Evolutionary conservation across 257 asterid species (phyloP).

Genomic region (Capsicum baccatum): DNA sequence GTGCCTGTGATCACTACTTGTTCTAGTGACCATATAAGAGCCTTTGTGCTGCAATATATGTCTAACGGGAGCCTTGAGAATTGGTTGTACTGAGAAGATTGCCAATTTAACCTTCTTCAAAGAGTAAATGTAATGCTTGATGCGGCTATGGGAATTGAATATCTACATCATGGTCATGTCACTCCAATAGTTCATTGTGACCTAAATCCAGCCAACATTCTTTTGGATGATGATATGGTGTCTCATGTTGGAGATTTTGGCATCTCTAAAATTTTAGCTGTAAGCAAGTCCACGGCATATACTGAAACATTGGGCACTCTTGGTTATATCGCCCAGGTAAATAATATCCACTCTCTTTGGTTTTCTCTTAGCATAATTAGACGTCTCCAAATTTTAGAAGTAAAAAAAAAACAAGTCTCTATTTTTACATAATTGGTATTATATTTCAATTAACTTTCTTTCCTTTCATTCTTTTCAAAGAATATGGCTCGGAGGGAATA

Average conservation of each 20-base stretch:
- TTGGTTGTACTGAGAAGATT: slow-evolving; percentile 33
- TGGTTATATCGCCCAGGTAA: slow-evolving; percentile 54
- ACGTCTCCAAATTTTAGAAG: neutral
- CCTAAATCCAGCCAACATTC: slow-evolving; percentile 43
- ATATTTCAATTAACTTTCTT: neutral
- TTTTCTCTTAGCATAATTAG: neutral
- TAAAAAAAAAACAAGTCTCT: neutral
- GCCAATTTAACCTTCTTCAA: slow-evolving; percentile 29
- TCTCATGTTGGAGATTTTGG: slow-evolving; percentile 37
- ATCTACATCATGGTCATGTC: slow-evolving; percentile 41
- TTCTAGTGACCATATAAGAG: slow-evolving; percentile 31
- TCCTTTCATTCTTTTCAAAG: neutral
- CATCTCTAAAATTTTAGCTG: slow-evolving; percentile 38
- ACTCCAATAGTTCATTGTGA: slow-evolving; percentile 43
- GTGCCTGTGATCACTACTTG: slow-evolving; percentile 45
- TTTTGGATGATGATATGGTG: slow-evolving; percentile 45
- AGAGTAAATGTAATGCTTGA: slow-evolving; percentile 39
- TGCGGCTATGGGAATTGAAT: slow-evolving; percentile 42
- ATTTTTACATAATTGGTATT: neutral
- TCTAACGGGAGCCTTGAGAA: slow-evolving; percentile 44
- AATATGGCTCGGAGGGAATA: slow-evolving; percentile 28
- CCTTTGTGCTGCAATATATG: slow-evolving; percentile 44
- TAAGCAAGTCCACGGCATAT: slow-evolving; percentile 20
- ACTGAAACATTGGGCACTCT: slow-evolving; percentile 45
- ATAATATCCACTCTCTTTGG: neutral